Conservation (phyloP, 2,329 filamentous ascomycete genomes). For the Coniochaeta hoffmannii region DNA sequence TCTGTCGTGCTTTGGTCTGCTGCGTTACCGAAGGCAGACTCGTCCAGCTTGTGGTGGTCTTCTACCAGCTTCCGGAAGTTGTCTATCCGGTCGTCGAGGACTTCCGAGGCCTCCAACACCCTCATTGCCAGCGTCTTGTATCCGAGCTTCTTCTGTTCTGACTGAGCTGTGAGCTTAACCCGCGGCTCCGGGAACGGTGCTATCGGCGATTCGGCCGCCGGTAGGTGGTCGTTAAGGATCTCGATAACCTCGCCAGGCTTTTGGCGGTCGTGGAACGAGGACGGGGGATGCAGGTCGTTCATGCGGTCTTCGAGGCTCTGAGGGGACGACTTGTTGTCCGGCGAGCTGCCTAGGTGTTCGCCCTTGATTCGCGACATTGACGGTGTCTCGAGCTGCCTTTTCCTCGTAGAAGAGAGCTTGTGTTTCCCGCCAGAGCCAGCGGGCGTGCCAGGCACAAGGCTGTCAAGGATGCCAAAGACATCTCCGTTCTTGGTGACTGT, state of each 20-base stretch:
- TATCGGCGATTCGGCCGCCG: constrained; percentile 59
- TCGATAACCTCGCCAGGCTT: constrained; percentile 80
- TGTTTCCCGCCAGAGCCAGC: constrained; percentile 31
- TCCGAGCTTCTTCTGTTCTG: constrained; percentile 80
- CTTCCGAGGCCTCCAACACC: constrained; percentile 82
- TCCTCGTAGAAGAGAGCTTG: constrained; percentile 24
- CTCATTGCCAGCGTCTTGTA: constrained; percentile 97
- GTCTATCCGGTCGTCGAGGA: constrained; percentile 91
- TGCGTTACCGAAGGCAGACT: constrained; percentile 79
- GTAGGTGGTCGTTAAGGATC: constrained; percentile 70
- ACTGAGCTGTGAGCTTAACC: constrained; percentile 77
- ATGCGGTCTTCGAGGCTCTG: constrained; percentile 29
- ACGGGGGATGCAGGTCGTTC: constrained; percentile 32
- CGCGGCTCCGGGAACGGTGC: constrained; percentile 68
- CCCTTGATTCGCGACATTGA: constrained; percentile 37
- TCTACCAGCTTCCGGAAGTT: constrained; percentile 72
- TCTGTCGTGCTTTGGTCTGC: constrained; percentile 78
- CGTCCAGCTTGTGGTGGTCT: constrained; percentile 67
- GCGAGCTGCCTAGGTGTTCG: constrained; percentile 35
- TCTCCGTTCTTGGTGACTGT: constrained; percentile 51
- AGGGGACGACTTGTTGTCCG: constrained; percentile 32
- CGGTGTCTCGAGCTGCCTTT: constrained; percentile 35
- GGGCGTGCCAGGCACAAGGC: constrained; percentile 59
- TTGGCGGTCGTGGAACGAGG: constrained; percentile 65
- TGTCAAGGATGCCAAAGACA: constrained; percentile 79